Evolutionary conservation across 2,329 filamentous ascomycete species (phyloP).

Genomic region (Hirsutella rhossiliensis): DNA sequence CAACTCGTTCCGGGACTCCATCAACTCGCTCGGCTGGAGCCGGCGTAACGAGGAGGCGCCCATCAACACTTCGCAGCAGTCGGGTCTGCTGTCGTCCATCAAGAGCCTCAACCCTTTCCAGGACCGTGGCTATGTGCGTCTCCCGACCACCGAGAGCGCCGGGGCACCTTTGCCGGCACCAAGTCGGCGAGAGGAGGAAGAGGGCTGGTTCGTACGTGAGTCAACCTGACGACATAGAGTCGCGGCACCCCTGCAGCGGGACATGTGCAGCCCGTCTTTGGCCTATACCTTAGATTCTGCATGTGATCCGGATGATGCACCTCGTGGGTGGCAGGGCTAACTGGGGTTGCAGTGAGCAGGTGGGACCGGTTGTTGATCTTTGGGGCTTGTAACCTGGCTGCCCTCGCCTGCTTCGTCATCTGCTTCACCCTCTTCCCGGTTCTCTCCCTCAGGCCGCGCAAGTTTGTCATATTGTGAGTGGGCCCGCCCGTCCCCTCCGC

Average conservation of each 20-base stretch:
- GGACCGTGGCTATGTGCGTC: conserved; percentile 74
- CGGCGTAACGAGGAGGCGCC: conserved; percentile 73
- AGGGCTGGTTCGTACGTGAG: conserved; percentile 93
- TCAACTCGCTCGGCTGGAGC: conserved; percentile 92
- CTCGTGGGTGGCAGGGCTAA: conserved; percentile 27
- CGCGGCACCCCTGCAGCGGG: conserved; percentile 29
- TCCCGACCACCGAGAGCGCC: conserved; percentile 72
- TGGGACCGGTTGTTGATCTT: conserved; percentile 96
- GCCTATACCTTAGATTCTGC: conserved; percentile 21
- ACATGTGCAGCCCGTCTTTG: conserved; percentile 30
- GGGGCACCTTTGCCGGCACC: conserved; percentile 80
- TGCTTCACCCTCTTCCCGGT: conserved; percentile 85
- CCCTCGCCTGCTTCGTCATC: conserved; percentile 83
- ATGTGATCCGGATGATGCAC: conserved; percentile 31
- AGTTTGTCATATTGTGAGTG: conserved; percentile 96
- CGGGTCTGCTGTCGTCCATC: conserved; percentile 67
- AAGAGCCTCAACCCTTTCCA: conserved; percentile 82
- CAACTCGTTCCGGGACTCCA: conserved; percentile 80
- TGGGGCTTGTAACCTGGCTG: conserved; percentile 77
- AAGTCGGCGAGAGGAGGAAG: conserved; percentile 81
- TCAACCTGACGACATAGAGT: conserved; percentile 18
- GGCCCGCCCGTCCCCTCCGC: conserved; percentile 5
- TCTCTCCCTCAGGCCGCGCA: conserved; percentile 68
- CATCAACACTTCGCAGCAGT: conserved; percentile 56
- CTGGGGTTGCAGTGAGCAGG: conserved; percentile 62